Conservation (phyloP, 169 alveolate genomes). For the Plasmodium inui region DNA sequence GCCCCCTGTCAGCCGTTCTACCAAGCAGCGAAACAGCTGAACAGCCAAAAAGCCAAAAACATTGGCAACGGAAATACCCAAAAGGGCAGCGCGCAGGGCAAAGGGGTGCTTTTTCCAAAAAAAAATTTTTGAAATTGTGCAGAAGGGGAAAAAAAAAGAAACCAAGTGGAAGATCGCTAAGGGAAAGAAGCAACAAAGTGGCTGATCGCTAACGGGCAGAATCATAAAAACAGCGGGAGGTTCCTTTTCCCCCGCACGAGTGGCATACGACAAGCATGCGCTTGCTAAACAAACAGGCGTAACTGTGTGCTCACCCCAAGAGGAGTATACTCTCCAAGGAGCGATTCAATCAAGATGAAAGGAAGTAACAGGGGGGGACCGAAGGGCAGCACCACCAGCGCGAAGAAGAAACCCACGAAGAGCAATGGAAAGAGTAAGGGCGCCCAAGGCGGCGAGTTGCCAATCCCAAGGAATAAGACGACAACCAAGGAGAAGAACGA, state of each 20-base stretch:
- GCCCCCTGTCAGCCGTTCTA: background rate
- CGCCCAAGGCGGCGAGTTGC: background rate
- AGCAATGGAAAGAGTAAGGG: background rate
- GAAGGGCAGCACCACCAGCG: background rate
- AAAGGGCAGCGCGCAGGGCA: background rate
- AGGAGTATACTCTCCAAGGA: background rate
- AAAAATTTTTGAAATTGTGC: background rate
- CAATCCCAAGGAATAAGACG: background rate
- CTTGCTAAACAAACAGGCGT: background rate
- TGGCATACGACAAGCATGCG: background rate
- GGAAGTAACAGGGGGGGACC: background rate
- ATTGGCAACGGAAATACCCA: background rate
- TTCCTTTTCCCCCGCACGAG: background rate
- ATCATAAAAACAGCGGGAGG: background rate
- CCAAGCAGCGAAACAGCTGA: background rate
- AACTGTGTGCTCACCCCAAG: background rate
- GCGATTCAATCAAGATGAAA: background rate
- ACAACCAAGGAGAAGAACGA: background rate
- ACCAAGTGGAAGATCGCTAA: background rate
- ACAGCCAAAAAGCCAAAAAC: background rate
- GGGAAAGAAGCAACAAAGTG: background rate
- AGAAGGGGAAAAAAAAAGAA: slow-evolving; percentile 15
- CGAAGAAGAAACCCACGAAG: background rate
- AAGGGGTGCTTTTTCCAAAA: background rate
- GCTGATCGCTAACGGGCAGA: background rate